phyloP scores from a whole-genome alignment of 1,139 yeast species.

The Kodamaea sp. region DNA sequence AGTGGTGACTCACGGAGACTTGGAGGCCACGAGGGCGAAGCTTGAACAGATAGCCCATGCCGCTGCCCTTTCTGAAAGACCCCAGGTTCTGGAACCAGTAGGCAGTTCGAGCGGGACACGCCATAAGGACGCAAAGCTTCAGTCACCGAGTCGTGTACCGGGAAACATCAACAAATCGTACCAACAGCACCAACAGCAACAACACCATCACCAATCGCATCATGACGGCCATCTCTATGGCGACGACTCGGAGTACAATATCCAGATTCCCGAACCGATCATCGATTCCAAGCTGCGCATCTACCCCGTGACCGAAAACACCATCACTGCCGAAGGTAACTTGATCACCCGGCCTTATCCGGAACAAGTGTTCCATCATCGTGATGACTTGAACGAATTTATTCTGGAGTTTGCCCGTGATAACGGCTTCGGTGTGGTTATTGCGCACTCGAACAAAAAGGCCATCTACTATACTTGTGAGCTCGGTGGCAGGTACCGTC shows the following conservation, averaged over 20 bases:
- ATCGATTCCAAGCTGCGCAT: constrained; percentile 47
- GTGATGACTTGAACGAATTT: constrained; percentile 55
- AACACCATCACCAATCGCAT: constrained; percentile 18
- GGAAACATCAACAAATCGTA: background rate
- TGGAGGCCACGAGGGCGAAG: constrained; percentile 31
- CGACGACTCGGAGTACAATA: constrained; percentile 47
- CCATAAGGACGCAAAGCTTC: constrained; percentile 3
- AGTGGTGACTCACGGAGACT: constrained; percentile 27
- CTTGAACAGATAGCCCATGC: constrained; percentile 37
- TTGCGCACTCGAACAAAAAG: constrained; percentile 59
- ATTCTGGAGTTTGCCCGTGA: constrained; percentile 59
- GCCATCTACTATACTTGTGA: constrained; percentile 66
- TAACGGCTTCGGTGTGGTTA: constrained; percentile 60
- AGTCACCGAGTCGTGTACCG: background rate
- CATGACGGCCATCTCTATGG: constrained; percentile 22
- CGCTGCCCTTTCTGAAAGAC: constrained; percentile 19
- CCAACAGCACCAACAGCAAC: constrained; percentile 17
- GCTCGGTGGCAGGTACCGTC: constrained; percentile 58
- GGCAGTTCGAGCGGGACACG: constrained; percentile 2
- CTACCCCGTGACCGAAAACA: constrained; percentile 48
- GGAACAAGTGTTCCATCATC: constrained; percentile 51
- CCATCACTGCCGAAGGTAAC: constrained; percentile 52
- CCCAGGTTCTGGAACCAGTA: constrained; percentile 5
- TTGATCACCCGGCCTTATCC: constrained; percentile 58
- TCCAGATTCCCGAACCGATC: constrained; percentile 52